A percentile compares a stretch with the other conserved stretches of the same genome.
These are phyloP conservation scores for Cladosporium sp. DNA, from an alignment of 2,329 filamentous ascomycete genomes.

Conservation along the genomic window DNA sequence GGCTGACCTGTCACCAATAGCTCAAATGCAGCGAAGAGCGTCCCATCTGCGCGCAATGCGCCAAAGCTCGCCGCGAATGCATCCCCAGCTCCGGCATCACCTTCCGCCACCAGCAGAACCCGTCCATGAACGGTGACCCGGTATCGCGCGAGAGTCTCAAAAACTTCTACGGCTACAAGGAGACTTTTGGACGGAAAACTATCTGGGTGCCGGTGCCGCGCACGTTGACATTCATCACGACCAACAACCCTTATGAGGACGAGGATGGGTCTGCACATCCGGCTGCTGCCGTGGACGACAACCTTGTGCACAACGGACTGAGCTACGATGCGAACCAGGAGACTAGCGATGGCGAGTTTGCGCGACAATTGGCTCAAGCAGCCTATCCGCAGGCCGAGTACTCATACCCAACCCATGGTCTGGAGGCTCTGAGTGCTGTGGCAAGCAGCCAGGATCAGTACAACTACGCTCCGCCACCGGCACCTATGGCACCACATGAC, in stretches of 20 bases:
- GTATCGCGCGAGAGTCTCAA: slow-evolving; percentile 52
- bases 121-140: slow-evolving; percentile 61
- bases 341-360: slow-evolving; percentile 17
- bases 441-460: slow-evolving; percentile 49
- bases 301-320: slow-evolving; percentile 20
- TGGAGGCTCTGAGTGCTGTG: slow-evolving; percentile 57
- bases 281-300: neutral
- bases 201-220: slow-evolving; percentile 65
- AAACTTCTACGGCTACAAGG: slow-evolving; percentile 66
- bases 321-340: slow-evolving; percentile 14
- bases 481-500: slow-evolving; percentile 30
- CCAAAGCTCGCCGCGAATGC: slow-evolving; percentile 61
- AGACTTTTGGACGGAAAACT: slow-evolving; percentile 61
- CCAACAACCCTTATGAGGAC: slow-evolving; percentile 62
- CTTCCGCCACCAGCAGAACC: slow-evolving; percentile 69
- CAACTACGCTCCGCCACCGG: slow-evolving; percentile 35
- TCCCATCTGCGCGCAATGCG: slow-evolving; percentile 61
- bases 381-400: slow-evolving; percentile 22
- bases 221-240: slow-evolving; percentile 62
- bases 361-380: slow-evolving; percentile 21
- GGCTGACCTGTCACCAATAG: slow-evolving; percentile 35
- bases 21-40: slow-evolving; percentile 66
- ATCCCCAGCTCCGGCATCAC: slow-evolving; percentile 63
- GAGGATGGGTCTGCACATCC: slow-evolving; percentile 24
- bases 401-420: slow-evolving; percentile 45